Evolutionary conservation across 2,329 filamentous ascomycete species (phyloP).

Genomic region (Claviceps lovelessii): DNA sequence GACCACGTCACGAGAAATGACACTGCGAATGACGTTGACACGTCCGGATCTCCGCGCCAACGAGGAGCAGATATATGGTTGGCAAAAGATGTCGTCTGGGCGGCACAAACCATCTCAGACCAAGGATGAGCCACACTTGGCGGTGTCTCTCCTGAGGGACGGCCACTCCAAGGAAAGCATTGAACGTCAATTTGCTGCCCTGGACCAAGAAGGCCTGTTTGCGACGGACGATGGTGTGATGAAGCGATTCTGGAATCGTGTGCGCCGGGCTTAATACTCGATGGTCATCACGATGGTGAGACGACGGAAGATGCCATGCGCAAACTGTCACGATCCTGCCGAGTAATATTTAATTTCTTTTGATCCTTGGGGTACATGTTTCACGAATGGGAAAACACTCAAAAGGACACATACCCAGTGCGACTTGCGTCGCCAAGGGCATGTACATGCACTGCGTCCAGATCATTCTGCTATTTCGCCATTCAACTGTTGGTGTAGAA

Average conservation of each 20-base stretch:
- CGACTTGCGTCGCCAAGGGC: too few relatives aligned
- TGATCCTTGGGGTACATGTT: neutral
- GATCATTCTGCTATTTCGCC: too few relatives aligned
- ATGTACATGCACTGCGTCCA: too few relatives aligned
- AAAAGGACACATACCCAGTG: too few relatives aligned
- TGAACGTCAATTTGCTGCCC: conserved; percentile 36
- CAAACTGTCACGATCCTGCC: too few relatives aligned
- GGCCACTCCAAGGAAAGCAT: conserved; percentile 36
- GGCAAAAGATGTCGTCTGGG: conserved; percentile 32
- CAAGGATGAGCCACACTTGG: conserved; percentile 20
- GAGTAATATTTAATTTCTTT: neutral
- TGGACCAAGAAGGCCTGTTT: conserved; percentile 32
- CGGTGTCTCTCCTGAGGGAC: conserved; percentile 18
- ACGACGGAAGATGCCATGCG: neutral
- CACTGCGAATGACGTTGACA: conserved; percentile 87
- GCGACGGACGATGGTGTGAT: conserved; percentile 36
- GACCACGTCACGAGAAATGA: conserved; percentile 68
- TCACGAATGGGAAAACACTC: too few relatives aligned
- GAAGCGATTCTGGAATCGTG: conserved; percentile 50
- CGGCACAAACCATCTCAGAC: conserved; percentile 31
- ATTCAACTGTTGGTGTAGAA: too few relatives aligned
- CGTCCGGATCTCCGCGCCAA: conserved; percentile 69
- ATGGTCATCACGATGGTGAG: neutral
- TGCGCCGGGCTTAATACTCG: conserved; percentile 28
- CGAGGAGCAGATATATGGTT: conserved; percentile 59